Evolutionary conservation across 305 asterid species (phyloP).

Genomic region (Withania somnifera): DNA sequence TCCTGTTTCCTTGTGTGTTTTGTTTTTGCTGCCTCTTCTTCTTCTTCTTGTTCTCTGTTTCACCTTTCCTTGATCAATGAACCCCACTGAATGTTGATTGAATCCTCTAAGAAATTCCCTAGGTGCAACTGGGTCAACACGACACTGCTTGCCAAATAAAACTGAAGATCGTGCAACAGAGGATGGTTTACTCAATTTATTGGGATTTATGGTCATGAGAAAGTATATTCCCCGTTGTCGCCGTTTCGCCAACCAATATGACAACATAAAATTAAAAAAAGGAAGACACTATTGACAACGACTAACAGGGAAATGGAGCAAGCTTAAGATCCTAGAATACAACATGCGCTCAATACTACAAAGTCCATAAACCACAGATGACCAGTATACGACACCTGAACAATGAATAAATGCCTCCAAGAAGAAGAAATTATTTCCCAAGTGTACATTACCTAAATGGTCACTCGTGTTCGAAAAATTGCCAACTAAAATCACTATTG

Average conservation of each 20-base stretch:
- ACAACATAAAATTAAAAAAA: background rate
- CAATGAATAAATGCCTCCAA: background rate
- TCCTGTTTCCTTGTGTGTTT: background rate
- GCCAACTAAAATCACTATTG: too few species aligned
- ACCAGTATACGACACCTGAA: background rate
- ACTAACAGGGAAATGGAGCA: background rate
- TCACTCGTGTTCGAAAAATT: too few species aligned
- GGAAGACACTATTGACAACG: background rate
- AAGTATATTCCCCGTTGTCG: background rate
- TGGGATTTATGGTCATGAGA: background rate
- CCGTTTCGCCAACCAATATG: background rate
- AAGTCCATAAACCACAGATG: background rate
- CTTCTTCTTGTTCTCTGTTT: background rate
- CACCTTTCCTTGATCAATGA: background rate
- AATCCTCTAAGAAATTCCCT: background rate
- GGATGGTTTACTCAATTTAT: background rate
- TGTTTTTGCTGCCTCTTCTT: background rate
- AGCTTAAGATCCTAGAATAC: background rate
- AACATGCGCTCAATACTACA: background rate
- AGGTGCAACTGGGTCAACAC: background rate
- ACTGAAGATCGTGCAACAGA: background rate
- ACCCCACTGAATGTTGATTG: background rate
- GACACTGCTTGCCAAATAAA: background rate
- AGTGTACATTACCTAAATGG: background rate
- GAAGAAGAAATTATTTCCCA: background rate